Evolutionary conservation across 225 moss, liverwort and hornwort genomes (phyloP), one percentile per base, ranked within the genome.

Genomic region (Ulota crispa): DNA sequence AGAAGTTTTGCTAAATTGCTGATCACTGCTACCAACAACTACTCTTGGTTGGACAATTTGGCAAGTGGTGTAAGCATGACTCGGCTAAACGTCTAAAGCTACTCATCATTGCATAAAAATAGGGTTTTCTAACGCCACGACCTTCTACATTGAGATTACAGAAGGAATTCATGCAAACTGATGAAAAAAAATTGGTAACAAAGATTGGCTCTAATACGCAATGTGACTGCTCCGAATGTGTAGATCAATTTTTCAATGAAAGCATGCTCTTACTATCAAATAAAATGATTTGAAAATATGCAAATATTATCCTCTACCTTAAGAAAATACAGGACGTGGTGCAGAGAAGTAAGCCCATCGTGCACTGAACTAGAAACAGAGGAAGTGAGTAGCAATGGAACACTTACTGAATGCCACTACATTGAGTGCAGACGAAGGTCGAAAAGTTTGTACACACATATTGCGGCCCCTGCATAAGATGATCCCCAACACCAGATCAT

Each of bases 391-490:
- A 23, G 82, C 28, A 74, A 56, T 24, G 27, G 65, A 80, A 57
- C 54, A 89, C 98, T 93, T 92, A 98, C 98, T 98, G 98, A 76
- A 95, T 89, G 71, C 98, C 98, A 80, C 98, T 98, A 88, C 98
- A 98, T 78, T 75, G 94, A 42, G 95, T 98, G 89, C 98, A 98
- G 62, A 98, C 98, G 78, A 98, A 98, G 68, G 91, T 95, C 53
- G 93, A 89, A 82, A 95, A 98, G 28, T 80, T 95, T 82, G 94
- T 98, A 68, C 98, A 98, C 50, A 98, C 98, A 78, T 98, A 98
- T 78, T 98, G 98, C 81, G 98, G 98, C 55, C 98, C 98, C 98
- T 98, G 93, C 78, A 83, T 86, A 60, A 39, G 18, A 72, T 64
- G 50, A 10, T 18, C 5, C 24, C 34, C 10, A 62, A 39, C 8